phyloP scores from a whole-genome alignment of 768 basidiomycete species.

The Trametes sanguinea region DNA sequence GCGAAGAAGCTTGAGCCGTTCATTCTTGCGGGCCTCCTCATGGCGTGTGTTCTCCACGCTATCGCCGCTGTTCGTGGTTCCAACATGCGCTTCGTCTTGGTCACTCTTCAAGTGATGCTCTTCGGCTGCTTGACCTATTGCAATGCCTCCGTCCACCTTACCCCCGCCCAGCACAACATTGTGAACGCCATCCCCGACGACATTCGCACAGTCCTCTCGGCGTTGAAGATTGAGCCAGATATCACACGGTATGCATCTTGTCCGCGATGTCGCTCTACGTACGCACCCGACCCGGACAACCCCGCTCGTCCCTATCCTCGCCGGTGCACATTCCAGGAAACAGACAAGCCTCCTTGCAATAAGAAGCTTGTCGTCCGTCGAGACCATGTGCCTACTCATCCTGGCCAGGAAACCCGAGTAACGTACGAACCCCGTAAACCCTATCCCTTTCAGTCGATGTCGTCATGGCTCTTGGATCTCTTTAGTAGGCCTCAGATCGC shows the following conservation, averaged over 20 bases:
- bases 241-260: constrained; percentile 2
- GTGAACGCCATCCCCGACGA: neutral
- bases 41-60: neutral
- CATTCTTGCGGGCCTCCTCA: neutral
- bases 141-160: neutral
- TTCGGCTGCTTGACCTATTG: neutral
- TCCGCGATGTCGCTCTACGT: neutral
- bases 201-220: neutral
- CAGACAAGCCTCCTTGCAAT: neutral
- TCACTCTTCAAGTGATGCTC: constrained; percentile 33
- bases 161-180: neutral
- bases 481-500: too few relatives aligned
- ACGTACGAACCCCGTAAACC: too few relatives aligned
- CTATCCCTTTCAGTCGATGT: too few relatives aligned
- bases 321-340: neutral
- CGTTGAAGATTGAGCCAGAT: neutral
- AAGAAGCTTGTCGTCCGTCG: too few relatives aligned
- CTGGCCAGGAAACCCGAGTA: too few relatives aligned
- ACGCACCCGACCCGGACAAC: neutral
- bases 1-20: neutral
- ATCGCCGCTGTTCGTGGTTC: neutral
- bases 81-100: neutral
- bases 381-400: too few relatives aligned
- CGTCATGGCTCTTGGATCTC: too few relatives aligned
- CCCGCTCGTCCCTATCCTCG: neutral